A percentile compares a stretch with the other conserved stretches of the same genome.
Conservation (phyloP, 2,329 filamentous ascomycete genomes). For the Talaromyces marneffei region DNA sequence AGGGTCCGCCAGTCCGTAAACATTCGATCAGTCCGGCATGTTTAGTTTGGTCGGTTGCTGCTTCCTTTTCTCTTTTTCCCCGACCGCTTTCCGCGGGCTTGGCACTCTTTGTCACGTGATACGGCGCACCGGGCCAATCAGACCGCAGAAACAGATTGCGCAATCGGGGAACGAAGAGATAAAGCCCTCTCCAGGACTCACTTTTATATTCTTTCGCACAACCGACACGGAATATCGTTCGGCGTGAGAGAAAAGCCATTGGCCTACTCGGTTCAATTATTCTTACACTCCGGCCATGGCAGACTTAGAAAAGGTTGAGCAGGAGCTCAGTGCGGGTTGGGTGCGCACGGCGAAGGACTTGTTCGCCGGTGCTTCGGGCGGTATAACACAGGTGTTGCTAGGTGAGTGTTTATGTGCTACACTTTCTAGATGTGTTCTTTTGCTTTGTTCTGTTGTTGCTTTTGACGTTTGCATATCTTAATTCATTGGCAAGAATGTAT, state of each 20-base stretch:
- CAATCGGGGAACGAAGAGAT: slow-evolving; percentile 13
- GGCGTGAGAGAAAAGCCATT: neutral
- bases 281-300: slow-evolving; percentile 17
- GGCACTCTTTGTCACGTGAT: slow-evolving; percentile 22
- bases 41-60: neutral
- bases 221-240: neutral
- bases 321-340: slow-evolving; percentile 33
- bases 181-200: neutral
- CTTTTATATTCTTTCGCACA: slow-evolving; percentile 9
- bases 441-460: neutral
- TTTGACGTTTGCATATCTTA: neutral
- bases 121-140: slow-evolving; percentile 31
- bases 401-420: slow-evolving; percentile 53
- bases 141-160: slow-evolving; percentile 13
- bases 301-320: slow-evolving; percentile 32
- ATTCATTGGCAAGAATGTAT: neutral
- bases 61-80: neutral
- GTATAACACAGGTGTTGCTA: slow-evolving; percentile 87
- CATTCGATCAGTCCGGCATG: neutral
- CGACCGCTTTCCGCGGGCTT: slow-evolving; percentile 17
- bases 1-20: neutral
- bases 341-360: slow-evolving; percentile 77
- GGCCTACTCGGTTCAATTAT: neutral
- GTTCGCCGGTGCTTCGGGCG: slow-evolving; percentile 82
- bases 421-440: neutral